Evolutionary conservation across 768 basidiomycete species (phyloP), one percentile per base, ranked within the genome.

Genomic region (Tylopilus vinaceipallidus): DNA sequence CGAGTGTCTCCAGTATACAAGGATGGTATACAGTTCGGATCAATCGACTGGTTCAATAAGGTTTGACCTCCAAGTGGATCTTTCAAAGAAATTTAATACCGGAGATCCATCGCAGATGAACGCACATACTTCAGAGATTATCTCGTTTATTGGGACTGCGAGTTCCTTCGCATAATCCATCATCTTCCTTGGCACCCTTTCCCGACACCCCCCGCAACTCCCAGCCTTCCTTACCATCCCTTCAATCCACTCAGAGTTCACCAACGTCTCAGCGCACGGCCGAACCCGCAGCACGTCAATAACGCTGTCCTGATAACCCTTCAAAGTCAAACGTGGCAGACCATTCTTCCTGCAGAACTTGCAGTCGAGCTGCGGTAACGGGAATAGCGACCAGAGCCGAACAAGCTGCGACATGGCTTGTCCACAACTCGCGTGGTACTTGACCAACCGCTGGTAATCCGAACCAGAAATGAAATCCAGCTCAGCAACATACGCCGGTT

Each of bases 381-480:
- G 66, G 43, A 62, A 70, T 32, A 55, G 40, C 7, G 66, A 50
- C 66, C 66, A 68, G 34, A 66, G 54, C n/a, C 61, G 68, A 29
- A 55, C 50, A 32, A 68, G 64, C 35, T 68, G 68, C 23, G 62
- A 54, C 64, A 68, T 66, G 42, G 68, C 68, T 42, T 69, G 67
- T 9, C 70, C 64, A 36, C 68, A 69, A 33, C 50, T 55, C 24
- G 69, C 56, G 24, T 69, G 68, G 55, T 68, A 69, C 55, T 68
- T 68, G 56, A 69, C 62, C 49, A 72, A 55, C 30, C 65, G 65
- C 47, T 73, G 67, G 48, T 70, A 63, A 20, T 67, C 68, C 20
- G 63, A 65, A 17, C 68, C 74, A 40, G 70, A 65, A 26, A 76
- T 70, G 42, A 66, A 61, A 42, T 64, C 67, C 19, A 76, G 61